Evolutionary conservation across 1,284 basidiomycete species (phyloP).

Genomic region (Ceratobasidium sp.): DNA sequence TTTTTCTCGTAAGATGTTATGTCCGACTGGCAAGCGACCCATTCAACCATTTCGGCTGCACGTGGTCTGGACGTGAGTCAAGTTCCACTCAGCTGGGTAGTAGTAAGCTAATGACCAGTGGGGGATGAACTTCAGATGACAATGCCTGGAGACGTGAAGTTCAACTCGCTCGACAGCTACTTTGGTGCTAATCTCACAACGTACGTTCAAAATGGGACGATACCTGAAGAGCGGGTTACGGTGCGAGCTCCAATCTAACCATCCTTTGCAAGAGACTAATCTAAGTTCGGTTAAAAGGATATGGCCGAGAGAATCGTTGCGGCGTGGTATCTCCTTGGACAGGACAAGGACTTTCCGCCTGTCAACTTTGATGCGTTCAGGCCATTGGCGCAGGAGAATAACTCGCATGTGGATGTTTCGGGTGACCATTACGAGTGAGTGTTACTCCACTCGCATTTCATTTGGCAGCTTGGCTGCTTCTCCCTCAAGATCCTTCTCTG

Average conservation of each 20-base stretch:
- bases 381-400: conserved; percentile 56
- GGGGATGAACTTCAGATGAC: too few relatives aligned
- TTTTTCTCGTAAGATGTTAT: conserved; percentile 32
- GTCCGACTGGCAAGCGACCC: conserved; percentile 46
- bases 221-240: conserved; percentile 72
- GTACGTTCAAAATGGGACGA: conserved; percentile 67
- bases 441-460: conserved; percentile 26
- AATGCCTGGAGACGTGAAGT: conserved; percentile 52
- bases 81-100: too few relatives aligned
- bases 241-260: too few relatives aligned
- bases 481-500: too few relatives aligned
- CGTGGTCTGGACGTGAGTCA: conserved; percentile 79
- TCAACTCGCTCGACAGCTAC: conserved; percentile 59
- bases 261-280: too few relatives aligned
- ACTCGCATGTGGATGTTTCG: conserved; percentile 73
- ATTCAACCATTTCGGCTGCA: conserved; percentile 58
- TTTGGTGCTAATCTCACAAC: conserved; percentile 68
- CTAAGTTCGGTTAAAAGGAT: conserved; percentile 69
- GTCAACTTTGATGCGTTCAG: conserved; percentile 69
- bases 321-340: conserved; percentile 71
- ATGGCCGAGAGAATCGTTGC: too few relatives aligned
- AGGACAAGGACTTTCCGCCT: conserved; percentile 71
- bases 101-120: too few relatives aligned
- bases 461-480: too few relatives aligned
- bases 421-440: conserved; percentile 70